Evolutionary conservation across 371 early-diverging fungal species (phyloP), one percentile per base, ranked within the genome.

Genomic region (Dinochytrium kinnereticum): DNA sequence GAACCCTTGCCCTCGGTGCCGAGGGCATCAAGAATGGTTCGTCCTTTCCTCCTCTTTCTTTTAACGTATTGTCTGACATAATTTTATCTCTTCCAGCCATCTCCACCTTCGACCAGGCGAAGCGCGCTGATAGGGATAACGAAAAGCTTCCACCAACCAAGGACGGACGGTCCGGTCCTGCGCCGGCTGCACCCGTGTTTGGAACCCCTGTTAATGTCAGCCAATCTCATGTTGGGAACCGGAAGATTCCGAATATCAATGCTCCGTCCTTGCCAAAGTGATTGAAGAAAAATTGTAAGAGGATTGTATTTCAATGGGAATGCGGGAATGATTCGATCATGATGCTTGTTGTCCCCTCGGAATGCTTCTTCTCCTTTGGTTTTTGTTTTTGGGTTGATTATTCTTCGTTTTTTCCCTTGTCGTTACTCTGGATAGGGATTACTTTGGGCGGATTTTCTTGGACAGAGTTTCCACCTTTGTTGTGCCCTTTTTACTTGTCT

Each of bases 31-130:
- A 91, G 79, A 83, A 87, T 74, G 92, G 91, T 91, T 84, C 55
- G 73, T 67, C 55, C 44, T 19, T 33, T 37, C 53, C 30, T 50
- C 59, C 39, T 37, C 13, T 36, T 64, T 40, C 24, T 37, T 1
- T 10, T 37, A 59, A 26, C 5, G 17, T 53, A 21, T 53, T 75
- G 36, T 49, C 51, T 53, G 17, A 49, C 55, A 5, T 34, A 28
- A 0, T 1, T 50, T 33, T 71, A 67, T 33, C 13, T n/a, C 0
- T 24, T 15, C 15, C 37, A 86, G 94, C 95, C 26, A 95, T 96
- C 76, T 88, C 89, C 15, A 87, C 92, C 37, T 97, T 97, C 81
- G 97, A 97, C 44, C 94, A 96, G 72, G 98, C 97, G 30, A 92
- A 91, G 75, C 84, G 82, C 17, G 91, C 91, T 34, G 97, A 98